A percentile compares a stretch with the other conserved stretches of the same genome.
Conservation (phyloP, 176 grass and related monocot genomes). For the Hyparrhenia diplandra region DNA sequence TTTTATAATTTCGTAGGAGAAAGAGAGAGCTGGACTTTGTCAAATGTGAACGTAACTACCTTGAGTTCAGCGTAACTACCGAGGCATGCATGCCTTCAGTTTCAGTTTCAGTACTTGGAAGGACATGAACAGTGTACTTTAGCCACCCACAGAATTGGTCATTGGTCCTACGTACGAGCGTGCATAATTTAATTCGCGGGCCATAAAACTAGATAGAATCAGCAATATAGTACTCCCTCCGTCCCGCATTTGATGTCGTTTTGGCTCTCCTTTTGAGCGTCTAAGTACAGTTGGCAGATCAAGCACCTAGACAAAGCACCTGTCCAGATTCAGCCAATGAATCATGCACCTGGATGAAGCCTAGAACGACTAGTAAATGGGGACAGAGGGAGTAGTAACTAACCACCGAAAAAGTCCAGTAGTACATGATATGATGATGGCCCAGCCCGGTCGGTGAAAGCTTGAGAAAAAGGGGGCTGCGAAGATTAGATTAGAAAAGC, state of each 20-base stretch:
- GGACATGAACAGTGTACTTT: background rate
- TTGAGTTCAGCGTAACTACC: background rate
- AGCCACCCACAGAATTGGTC: background rate
- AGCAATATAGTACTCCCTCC: too few relatives aligned
- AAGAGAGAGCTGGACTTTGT: background rate
- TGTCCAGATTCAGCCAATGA: too few relatives aligned
- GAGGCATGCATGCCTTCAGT: background rate
- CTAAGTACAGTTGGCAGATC: too few relatives aligned
- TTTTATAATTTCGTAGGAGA: background rate
- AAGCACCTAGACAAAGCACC: too few relatives aligned
- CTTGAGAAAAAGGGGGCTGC: background rate
- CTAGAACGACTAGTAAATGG: too few relatives aligned
- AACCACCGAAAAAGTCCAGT: background rate
- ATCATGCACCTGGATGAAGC: too few relatives aligned
- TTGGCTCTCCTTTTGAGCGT: too few relatives aligned
- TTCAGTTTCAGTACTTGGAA: background rate
- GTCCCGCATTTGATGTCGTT: too few relatives aligned
- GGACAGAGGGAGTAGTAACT: too few relatives aligned
- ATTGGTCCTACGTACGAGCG: background rate
- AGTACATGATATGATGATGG: background rate
- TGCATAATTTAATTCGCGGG: constrained; percentile 5
- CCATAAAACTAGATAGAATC: constrained; percentile 1
- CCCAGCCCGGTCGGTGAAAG: constrained; percentile 11
- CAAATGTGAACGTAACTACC: background rate
- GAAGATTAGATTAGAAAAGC: background rate